Evolutionary conservation across 495 filamentous ascomycete species (phyloP).

Genomic region (Thozetella sp.): DNA sequence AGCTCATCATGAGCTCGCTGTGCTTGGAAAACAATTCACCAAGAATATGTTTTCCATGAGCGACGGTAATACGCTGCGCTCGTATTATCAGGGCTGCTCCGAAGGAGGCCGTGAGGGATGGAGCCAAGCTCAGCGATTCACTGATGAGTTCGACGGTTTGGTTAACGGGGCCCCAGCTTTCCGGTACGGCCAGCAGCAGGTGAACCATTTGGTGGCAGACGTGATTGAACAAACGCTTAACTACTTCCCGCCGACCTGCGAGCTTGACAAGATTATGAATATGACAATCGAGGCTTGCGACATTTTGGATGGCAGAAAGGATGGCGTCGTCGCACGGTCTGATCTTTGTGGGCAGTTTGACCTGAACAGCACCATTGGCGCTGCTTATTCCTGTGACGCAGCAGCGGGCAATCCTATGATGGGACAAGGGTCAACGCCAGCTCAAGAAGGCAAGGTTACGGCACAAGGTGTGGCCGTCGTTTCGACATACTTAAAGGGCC

Average conservation of each 20-base stretch:
- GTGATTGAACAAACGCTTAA: slow-evolving; percentile 45
- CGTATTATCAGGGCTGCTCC: slow-evolving; percentile 56
- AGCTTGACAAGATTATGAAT: slow-evolving; percentile 54
- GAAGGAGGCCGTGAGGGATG: slow-evolving; percentile 54
- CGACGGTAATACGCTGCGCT: slow-evolving; percentile 37
- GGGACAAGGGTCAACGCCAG: slow-evolving; percentile 27
- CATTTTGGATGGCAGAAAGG: slow-evolving; percentile 49
- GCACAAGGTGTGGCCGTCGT: slow-evolving; percentile 38
- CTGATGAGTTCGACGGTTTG: slow-evolving; percentile 51
- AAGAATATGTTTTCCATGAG: slow-evolving; percentile 32
- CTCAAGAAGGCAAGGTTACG: slow-evolving; percentile 45
- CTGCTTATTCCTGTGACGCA: slow-evolving; percentile 51
- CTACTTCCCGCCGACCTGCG: slow-evolving; percentile 56
- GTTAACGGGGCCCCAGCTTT: slow-evolving; percentile 55
- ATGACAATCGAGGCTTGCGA: slow-evolving; percentile 55
- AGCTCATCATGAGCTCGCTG: slow-evolving; percentile 23
- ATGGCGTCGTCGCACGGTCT: slow-evolving; percentile 53
- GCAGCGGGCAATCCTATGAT: not conserved
- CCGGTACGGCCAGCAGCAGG: slow-evolving; percentile 53
- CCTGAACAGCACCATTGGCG: slow-evolving; percentile 42
- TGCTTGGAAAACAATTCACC: slow-evolving; percentile 27
- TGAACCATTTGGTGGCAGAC: slow-evolving; percentile 46
- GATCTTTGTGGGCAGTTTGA: slow-evolving; percentile 55
- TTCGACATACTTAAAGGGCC: slow-evolving; percentile 39
- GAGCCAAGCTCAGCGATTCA: slow-evolving; percentile 56